Conservation (phyloP, 2,329 filamentous ascomycete species). For the Aspergillus sp. region DNA sequence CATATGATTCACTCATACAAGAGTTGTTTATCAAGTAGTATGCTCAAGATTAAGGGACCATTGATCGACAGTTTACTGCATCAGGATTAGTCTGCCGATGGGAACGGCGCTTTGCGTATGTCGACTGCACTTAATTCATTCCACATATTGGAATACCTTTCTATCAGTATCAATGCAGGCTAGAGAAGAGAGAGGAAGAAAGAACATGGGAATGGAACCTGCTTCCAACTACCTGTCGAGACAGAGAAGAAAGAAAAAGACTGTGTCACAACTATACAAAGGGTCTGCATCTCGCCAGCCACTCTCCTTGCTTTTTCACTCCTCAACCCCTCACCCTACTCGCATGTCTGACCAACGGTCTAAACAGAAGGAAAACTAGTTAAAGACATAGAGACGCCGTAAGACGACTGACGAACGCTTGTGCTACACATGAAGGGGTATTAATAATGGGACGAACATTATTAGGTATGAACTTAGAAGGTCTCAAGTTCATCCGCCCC, state of each 20-base stretch:
- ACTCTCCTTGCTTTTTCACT: not conserved
- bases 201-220: not conserved
- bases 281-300: not conserved
- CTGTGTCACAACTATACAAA: not conserved
- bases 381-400: not conserved
- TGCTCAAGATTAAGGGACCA: too few species aligned
- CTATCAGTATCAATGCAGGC: too few species aligned
- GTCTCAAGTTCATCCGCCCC: conserved; percentile 34
- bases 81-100: too few species aligned
- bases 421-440: conserved; percentile 24
- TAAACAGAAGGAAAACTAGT: not conserved
- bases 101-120: too few species aligned
- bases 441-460: conserved; percentile 25
- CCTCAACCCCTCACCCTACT: not conserved
- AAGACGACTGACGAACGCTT: conserved; percentile 17
- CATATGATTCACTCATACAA: too few species aligned
- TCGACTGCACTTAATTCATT: too few species aligned
- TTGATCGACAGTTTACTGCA: too few species aligned
- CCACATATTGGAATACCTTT: too few species aligned
- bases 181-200: too few species aligned
- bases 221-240: not conserved
- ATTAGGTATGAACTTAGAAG: conserved; percentile 23
- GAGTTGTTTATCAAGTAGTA: too few species aligned
- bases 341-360: not conserved
- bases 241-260: not conserved